Evolutionary conservation across 2,329 filamentous ascomycete genomes (phyloP).

Genomic region (Scedosporium aurantiacum): DNA sequence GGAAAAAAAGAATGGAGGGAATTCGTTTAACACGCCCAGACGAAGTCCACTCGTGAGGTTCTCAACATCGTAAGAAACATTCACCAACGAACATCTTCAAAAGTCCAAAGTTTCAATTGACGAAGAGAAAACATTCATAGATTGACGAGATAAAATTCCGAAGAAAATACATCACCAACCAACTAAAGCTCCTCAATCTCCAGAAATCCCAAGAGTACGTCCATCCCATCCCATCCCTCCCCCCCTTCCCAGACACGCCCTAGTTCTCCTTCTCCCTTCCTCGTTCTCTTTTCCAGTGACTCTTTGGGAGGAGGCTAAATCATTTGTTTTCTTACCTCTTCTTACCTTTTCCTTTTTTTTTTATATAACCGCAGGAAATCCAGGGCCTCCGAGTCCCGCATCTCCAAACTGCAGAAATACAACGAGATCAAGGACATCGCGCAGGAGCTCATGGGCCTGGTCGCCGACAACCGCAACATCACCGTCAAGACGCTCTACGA

Average conservation of each 20-base stretch:
- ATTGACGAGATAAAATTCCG: conserved; percentile 1
- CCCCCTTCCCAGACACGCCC: neutral
- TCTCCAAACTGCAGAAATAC: conserved; percentile 19
- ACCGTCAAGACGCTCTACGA: conserved; percentile 20
- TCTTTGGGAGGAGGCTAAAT: neutral
- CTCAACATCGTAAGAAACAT: neutral
- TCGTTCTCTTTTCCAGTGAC: neutral
- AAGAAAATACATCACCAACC: conserved; percentile 1
- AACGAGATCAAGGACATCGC: conserved; percentile 27
- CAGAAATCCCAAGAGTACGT: neutral
- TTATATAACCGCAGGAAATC: neutral
- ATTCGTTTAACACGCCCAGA: too few relatives aligned
- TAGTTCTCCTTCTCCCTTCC: neutral
- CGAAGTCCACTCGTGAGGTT: neutral
- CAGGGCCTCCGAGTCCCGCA: neutral
- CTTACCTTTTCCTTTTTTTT: too few relatives aligned
- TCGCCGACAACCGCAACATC: conserved; percentile 23
- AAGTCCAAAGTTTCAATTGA: neutral
- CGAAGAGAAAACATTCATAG: neutral
- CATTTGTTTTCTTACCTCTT: too few relatives aligned
- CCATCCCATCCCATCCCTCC: neutral
- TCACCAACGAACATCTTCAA: neutral
- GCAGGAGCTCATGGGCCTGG: conserved; percentile 26
- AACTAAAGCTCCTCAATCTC: neutral
- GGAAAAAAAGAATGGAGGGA: too few relatives aligned